phyloP scores from a whole-genome alignment of 176 grass and related monocot species.

The Miscanthus lutarioriparius region DNA sequence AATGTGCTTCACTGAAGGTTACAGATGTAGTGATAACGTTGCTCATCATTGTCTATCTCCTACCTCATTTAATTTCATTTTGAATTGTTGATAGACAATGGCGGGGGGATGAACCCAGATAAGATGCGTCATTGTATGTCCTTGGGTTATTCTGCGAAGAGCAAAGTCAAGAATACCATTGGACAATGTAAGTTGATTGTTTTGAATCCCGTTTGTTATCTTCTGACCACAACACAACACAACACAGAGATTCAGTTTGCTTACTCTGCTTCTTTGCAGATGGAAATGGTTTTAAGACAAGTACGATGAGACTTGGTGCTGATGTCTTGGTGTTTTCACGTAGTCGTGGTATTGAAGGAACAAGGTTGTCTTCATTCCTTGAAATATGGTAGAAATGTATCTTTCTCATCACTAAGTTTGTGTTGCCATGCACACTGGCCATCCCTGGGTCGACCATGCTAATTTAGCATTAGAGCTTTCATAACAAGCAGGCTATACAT shows the following conservation, averaged over 20 bases:
- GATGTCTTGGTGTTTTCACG: slow-evolving; percentile 81
- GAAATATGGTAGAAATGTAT: slow-evolving; percentile 20
- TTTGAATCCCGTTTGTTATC: not conserved
- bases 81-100: slow-evolving; percentile 65
- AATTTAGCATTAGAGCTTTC: not conserved
- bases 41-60: not conserved
- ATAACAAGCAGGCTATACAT: not conserved
- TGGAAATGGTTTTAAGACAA: slow-evolving; percentile 40
- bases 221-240: not conserved
- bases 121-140: slow-evolving; percentile 99
- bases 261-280: slow-evolving; percentile 30
- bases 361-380: slow-evolving; percentile 55
- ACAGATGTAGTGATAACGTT: not conserved
- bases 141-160: slow-evolving; percentile 91
- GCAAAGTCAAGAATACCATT: slow-evolving; percentile 74
- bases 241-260: not conserved
- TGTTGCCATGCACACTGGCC: not conserved
- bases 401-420: not conserved
- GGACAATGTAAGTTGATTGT: slow-evolving; percentile 74
- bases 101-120: slow-evolving; percentile 88
- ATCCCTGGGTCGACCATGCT: not conserved
- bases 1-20: not conserved
- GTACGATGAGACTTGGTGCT: slow-evolving; percentile 34
- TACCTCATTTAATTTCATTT: slow-evolving; percentile 4
- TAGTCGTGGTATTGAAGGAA: slow-evolving; percentile 56